A percentile compares a stretch with the other conserved stretches of the same genome.
These are phyloP conservation scores for Paraconiothyrium brasiliense DNA, from an alignment of 2,329 filamentous ascomycete species.

Conservation along the genomic window DNA sequence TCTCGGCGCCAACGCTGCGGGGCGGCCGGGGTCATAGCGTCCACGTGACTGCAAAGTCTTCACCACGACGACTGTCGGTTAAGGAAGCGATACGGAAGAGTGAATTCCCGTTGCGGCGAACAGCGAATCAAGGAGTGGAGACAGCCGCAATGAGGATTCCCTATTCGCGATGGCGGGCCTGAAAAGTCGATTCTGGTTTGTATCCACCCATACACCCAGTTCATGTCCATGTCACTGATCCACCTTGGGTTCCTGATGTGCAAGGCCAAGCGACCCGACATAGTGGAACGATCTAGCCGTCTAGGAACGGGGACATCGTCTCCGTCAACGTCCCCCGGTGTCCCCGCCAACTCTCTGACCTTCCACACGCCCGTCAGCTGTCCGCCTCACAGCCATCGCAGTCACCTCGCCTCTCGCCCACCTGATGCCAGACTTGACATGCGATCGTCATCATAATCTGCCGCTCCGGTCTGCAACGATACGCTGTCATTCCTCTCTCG, in stretches of 20 bases:
- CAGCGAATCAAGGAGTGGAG: neutral
- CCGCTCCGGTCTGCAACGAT: neutral
- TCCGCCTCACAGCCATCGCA: neutral
- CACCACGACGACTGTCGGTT: neutral
- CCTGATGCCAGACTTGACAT: neutral
- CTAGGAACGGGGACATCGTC: constrained; percentile 9
- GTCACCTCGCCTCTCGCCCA: neutral
- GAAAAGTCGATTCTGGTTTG: neutral
- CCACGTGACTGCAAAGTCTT: constrained; percentile 6
- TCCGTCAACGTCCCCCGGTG: constrained; percentile 12
- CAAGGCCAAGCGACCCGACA: constrained; percentile 14
- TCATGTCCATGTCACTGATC: constrained; percentile 3
- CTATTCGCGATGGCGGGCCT: constrained; percentile 6
- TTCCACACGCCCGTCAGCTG: constrained; percentile 10
- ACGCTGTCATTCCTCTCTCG: neutral
- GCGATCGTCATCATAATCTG: neutral
- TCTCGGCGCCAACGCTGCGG: neutral
- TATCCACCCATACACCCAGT: constrained; percentile 5
- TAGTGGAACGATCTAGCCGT: constrained; percentile 2
- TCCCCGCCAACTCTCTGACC: constrained; percentile 8
- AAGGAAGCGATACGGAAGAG: neutral
- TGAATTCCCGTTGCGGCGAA: neutral
- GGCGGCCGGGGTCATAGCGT: constrained; percentile 2
- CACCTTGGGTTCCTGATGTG: constrained; percentile 10
- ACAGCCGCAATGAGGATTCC: neutral